Evolutionary conservation across 2,329 filamentous ascomycete genomes (phyloP).

Genomic region (Zasmidium angulare): DNA sequence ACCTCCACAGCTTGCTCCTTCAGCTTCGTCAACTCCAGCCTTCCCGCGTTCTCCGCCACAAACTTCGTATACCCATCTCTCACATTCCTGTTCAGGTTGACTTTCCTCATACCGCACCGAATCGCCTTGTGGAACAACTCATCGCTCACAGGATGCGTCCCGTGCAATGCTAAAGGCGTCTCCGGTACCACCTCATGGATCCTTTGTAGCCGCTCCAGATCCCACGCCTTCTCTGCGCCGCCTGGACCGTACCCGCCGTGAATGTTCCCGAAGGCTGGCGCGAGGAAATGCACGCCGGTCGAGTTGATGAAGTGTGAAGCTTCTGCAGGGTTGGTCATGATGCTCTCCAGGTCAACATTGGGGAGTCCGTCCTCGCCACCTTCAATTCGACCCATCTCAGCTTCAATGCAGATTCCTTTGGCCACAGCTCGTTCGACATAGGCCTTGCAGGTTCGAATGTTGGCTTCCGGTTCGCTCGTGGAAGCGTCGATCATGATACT

Average conservation of each 20-base stretch:
- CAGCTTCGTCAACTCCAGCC: conserved; percentile 28
- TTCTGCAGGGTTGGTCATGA: conserved; percentile 28
- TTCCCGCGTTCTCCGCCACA: conserved; percentile 22
- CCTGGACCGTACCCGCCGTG: conserved; percentile 29
- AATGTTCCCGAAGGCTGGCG: conserved; percentile 30
- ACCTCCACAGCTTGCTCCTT: conserved; percentile 31
- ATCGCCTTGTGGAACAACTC: conserved; percentile 54
- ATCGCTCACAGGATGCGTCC: conserved; percentile 55
- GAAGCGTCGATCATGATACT: conserved; percentile 34
- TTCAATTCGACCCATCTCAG: conserved; percentile 31
- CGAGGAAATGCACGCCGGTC: conserved; percentile 28
- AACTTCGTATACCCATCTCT: conserved; percentile 38
- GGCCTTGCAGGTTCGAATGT: conserved; percentile 24
- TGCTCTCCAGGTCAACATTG: conserved; percentile 26
- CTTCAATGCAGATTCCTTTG: conserved; percentile 29
- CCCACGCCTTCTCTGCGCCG: conserved; percentile 31
- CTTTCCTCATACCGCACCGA: conserved; percentile 51
- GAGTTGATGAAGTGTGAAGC: conserved; percentile 24
- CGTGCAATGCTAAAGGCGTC: conserved; percentile 55
- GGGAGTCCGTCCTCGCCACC: conserved; percentile 33
- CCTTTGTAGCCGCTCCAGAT: conserved; percentile 37
- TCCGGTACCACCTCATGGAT: conserved; percentile 38
- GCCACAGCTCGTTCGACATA: conserved; percentile 25
- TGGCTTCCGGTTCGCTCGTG: conserved; percentile 30
- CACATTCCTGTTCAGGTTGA: conserved; percentile 58